Evolutionary conservation across 768 basidiomycete species (phyloP).

Genomic region (Termitomyces heimii): DNA sequence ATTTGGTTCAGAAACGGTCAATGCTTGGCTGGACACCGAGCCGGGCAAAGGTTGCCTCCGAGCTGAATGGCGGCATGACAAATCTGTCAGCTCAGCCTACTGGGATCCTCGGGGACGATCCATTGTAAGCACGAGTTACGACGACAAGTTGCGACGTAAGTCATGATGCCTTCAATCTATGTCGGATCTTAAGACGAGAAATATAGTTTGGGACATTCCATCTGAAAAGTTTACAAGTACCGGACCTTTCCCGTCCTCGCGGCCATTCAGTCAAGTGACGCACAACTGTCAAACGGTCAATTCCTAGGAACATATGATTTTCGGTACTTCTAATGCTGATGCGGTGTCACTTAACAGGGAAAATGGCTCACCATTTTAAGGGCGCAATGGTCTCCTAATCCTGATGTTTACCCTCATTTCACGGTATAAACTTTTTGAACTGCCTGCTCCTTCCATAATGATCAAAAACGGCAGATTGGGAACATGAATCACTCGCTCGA

Average conservation of each 20-base stretch:
- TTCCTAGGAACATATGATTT: neutral
- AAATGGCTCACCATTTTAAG: slow-evolving; percentile 76
- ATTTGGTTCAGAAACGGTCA: slow-evolving; percentile 37
- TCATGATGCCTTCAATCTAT: slow-evolving; percentile 9
- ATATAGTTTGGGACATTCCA: slow-evolving; percentile 71
- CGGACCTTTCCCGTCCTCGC: slow-evolving; percentile 50
- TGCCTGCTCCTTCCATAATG: neutral
- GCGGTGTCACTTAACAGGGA: slow-evolving; percentile 39
- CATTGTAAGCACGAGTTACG: slow-evolving; percentile 83
- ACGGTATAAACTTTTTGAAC: slow-evolving; percentile 42
- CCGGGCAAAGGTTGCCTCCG: slow-evolving; percentile 51
- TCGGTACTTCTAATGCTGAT: neutral
- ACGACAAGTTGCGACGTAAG: slow-evolving; percentile 69
- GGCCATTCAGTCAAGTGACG: slow-evolving; percentile 54
- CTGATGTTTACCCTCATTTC: slow-evolving; percentile 78
- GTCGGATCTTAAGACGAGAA: slow-evolving; percentile 7
- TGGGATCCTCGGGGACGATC: slow-evolving; percentile 80
- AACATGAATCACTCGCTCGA: slow-evolving; percentile 77
- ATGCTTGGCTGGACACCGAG: slow-evolving; percentile 43
- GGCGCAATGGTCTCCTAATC: slow-evolving; percentile 75
- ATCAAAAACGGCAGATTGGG: slow-evolving; percentile 45
- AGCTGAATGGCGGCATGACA: slow-evolving; percentile 63
- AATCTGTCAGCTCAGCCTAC: slow-evolving; percentile 77
- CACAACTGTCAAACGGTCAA: slow-evolving; percentile 82
- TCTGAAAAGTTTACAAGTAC: slow-evolving; percentile 41